phyloP scores from a whole-genome alignment of 805 yeast species.

The Schizosaccharomyces lindneri region DNA sequence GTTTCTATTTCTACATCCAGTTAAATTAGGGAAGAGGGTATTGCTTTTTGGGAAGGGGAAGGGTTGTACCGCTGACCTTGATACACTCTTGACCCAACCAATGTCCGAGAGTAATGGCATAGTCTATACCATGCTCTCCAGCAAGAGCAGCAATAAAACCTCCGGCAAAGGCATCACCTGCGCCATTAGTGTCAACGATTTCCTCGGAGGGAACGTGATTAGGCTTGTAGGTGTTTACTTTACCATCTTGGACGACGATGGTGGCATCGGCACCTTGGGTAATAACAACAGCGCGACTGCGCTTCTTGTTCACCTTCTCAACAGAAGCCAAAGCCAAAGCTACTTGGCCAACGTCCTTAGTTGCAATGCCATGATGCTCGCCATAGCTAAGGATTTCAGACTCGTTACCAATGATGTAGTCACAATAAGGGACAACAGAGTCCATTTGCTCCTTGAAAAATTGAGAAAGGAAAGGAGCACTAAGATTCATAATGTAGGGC shows the following conservation, averaged over 20 bases:
- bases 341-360: constrained; percentile 41
- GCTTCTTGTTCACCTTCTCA: constrained; percentile 44
- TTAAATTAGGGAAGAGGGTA: background rate
- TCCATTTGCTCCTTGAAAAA: constrained; percentile 84
- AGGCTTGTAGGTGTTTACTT: constrained; percentile 27
- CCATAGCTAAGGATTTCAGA: constrained; percentile 90
- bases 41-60: constrained; percentile 45
- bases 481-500: constrained; percentile 58
- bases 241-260: constrained; percentile 21
- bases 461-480: constrained; percentile 91
- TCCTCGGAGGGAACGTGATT: constrained; percentile 50
- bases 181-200: constrained; percentile 89
- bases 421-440: constrained; percentile 60
- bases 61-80: constrained; percentile 85
- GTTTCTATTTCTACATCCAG: background rate
- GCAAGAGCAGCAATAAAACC: constrained; percentile 83
- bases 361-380: constrained; percentile 44
- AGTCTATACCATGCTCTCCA: constrained; percentile 34
- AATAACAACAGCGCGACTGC: constrained; percentile 68
- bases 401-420: constrained; percentile 83
- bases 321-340: constrained; percentile 62
- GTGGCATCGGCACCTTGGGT: constrained; percentile 93
- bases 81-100: constrained; percentile 86
- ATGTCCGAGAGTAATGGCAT: constrained; percentile 62
- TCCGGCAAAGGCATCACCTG: constrained; percentile 95